Conservation (phyloP, 73 alveolate genomes). For the Tetrahymena thermophila region DNA sequence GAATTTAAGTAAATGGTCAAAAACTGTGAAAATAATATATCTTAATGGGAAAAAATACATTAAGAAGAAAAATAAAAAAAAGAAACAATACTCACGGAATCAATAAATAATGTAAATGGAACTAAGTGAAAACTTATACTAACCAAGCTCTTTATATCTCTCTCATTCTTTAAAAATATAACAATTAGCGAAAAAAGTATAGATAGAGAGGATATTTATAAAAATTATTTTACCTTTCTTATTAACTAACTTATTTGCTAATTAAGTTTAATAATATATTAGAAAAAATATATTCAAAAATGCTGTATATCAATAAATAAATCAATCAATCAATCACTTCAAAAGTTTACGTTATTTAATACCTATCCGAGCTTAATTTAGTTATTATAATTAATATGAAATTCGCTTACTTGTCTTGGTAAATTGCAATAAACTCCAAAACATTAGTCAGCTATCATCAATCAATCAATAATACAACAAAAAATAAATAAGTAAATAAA, state of each 20-base stretch:
- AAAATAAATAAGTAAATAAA: no score
- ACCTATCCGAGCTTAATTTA: background rate
- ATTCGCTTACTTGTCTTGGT: background rate
- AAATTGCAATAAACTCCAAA: background rate
- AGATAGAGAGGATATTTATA: background rate
- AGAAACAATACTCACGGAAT: background rate
- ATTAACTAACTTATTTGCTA: background rate
- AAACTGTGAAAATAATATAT: background rate
- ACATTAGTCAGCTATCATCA: background rate
- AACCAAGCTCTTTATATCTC: background rate
- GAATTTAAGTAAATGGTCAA: background rate
- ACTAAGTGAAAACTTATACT: background rate
- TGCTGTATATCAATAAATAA: background rate
- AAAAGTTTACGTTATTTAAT: background rate
- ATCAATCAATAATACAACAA: background rate
- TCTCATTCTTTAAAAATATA: background rate
- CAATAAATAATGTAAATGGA: background rate
- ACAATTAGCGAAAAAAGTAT: background rate
- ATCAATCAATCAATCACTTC: no score
- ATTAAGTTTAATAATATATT: no score
- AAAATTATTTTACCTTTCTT: background rate
- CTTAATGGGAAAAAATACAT: background rate
- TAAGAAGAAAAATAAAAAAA: background rate
- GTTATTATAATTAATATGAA: background rate
- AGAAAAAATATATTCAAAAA: background rate